These are phyloP conservation scores for Botrytis paeoniae DNA, from an alignment of 2,329 filamentous ascomycete species.

Conservation along the genomic window DNA sequence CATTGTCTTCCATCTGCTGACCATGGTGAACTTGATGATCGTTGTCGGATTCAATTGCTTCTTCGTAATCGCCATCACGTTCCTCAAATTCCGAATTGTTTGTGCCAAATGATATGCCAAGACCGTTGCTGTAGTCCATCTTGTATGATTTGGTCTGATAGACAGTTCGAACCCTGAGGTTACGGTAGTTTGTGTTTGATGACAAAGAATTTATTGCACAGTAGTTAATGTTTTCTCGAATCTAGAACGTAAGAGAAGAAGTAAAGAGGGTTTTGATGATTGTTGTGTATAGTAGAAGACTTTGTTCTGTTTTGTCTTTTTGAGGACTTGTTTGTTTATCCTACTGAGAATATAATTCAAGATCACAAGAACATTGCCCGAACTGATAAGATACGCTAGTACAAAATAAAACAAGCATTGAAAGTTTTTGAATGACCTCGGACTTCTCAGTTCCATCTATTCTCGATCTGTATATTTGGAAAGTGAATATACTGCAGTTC, in stretches of 20 bases:
- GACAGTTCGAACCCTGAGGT: neutral
- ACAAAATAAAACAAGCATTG: neutral
- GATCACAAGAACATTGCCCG: neutral
- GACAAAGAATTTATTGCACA: neutral
- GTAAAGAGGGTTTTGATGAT: neutral
- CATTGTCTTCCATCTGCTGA: neutral
- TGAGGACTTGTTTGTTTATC: neutral
- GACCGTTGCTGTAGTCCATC: slow-evolving; percentile 5
- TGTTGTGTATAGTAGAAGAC: neutral
- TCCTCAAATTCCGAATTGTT: neutral
- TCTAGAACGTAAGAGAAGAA: neutral
- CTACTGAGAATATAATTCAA: neutral
- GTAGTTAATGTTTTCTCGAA: no score
- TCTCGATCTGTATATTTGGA: neutral
- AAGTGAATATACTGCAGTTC: neutral
- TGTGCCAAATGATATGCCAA: slow-evolving; percentile 6
- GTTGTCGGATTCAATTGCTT: neutral
- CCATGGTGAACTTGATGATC: neutral
- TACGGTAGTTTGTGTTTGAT: neutral
- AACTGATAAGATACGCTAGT: neutral
- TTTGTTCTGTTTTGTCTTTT: neutral
- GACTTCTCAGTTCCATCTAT: neutral
- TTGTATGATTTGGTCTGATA: neutral
- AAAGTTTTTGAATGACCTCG: neutral
- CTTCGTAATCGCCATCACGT: neutral